Percentiles rank a stretch among this genome's conserved stretches.
Evolutionary conservation across 2,329 filamentous ascomycete species (phyloP).

Genomic region (Calonectria honghensis): DNA sequence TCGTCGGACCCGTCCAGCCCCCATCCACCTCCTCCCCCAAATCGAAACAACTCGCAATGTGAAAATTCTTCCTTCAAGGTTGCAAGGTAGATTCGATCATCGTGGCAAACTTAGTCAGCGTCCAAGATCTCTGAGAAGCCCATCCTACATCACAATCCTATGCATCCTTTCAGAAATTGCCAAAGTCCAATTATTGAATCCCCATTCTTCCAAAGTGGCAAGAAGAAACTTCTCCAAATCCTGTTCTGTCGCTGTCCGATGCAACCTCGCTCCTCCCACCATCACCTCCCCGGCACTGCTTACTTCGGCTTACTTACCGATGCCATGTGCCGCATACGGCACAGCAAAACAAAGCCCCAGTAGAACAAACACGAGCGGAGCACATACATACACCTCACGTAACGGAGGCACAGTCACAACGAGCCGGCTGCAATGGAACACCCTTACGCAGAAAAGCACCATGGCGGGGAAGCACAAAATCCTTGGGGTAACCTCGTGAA

Average conservation of each 20-base stretch:
- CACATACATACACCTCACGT: conserved; percentile 7
- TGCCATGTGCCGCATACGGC: conserved; percentile 37
- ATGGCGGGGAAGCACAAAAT: conserved; percentile 13
- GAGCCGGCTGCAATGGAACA: conserved; percentile 6
- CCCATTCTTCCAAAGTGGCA: background rate
- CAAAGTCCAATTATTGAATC: background rate
- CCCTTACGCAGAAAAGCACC: conserved; percentile 8
- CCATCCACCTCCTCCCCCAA: background rate
- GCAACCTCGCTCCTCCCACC: conserved; percentile 1
- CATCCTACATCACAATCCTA: background rate
- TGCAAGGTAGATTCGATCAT: background rate
- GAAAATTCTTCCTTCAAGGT: background rate
- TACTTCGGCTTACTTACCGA: conserved; percentile 34
- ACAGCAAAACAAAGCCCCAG: conserved; percentile 19
- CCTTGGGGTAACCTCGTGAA: conserved; percentile 22
- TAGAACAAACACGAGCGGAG: conserved; percentile 9
- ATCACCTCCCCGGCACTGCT: conserved; percentile 15
- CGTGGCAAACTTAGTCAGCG: background rate
- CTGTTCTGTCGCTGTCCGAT: conserved; percentile 12
- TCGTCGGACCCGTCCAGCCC: background rate
- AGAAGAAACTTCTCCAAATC: conserved; percentile 10
- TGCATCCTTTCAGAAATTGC: background rate
- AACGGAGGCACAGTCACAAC: conserved; percentile 26
- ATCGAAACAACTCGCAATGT: background rate
- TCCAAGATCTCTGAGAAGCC: background rate